Base-by-base conservation (phyloP, 371 early-diverging fungal species). In the Rhizopus microsporus region DNA sequence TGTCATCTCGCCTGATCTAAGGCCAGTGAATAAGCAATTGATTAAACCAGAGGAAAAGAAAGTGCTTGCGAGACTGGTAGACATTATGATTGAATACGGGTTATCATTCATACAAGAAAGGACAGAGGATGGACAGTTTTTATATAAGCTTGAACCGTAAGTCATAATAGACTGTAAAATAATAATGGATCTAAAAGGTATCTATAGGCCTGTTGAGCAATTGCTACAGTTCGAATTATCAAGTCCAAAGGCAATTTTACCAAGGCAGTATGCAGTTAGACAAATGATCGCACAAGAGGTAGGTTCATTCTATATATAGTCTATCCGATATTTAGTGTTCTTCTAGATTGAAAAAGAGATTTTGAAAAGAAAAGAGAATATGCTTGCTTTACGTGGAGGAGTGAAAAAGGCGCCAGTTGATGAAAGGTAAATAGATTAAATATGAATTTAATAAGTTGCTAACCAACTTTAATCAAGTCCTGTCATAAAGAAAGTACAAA, bases 281-380 rank as follows among this genome's bases (percentile, higher is more conserved):
- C 93, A 92, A 68, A 65, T 94, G 60, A 83, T 94, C 56, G 68
- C 92, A 2, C 87, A 85, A 54, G 90, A 93, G 81, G 87, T 92
- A 76, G 45, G 42, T n/a, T 17, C 3, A 31, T 52, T 31, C 30
- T 48, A 30, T 30, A 5, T 37, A 30, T 17, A 13, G 5, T 29
- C n/a, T 10, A 17, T 12, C 40, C 51, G 44, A 49, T 23, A 17
- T 39, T 10, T 1, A 31, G 12, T 33, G 8, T 13, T 10, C 33
- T 38, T 17, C 17, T 60, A 86, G 86, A 81, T 88, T 49, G 88
- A 88, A 39, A 70, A 72, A 6, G 88, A 88, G 53, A 48, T 77
- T 6, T 61, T 87, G 35, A 77, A 86, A 13, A 75, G 23, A 23
- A 23, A 23, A 23, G 23, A 23, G 2, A 23, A 23, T 23, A 23